Conservation (phyloP, 1,284 basidiomycete species). For the Salmacisia buchloeana region DNA sequence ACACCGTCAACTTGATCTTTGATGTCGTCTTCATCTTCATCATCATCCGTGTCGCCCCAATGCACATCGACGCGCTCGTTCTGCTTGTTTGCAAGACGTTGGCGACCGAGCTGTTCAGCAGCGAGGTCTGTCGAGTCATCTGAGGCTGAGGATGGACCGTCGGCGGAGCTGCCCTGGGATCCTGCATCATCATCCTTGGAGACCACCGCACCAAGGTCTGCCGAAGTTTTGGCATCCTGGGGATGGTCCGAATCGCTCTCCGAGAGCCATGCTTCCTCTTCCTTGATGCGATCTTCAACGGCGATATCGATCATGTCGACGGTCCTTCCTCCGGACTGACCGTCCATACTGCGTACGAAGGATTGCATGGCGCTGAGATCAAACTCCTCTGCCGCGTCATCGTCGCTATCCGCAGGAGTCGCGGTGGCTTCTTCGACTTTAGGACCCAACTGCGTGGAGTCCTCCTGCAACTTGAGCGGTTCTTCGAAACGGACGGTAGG, state of each 20-base stretch:
- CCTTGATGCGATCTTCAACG: background rate
- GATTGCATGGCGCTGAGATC: constrained; percentile 7
- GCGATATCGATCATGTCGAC: constrained; percentile 6
- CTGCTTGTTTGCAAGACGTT: background rate
- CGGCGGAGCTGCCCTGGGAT: background rate
- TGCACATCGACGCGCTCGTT: background rate
- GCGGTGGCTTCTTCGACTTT: background rate
- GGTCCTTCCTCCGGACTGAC: background rate
- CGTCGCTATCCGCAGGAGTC: background rate
- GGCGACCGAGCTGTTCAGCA: background rate
- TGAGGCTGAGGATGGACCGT: background rate
- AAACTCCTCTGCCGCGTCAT: constrained; percentile 2
- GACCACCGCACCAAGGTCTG: too few relatives aligned
- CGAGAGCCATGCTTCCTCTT: background rate
- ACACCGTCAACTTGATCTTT: background rate
- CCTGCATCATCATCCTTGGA: background rate
- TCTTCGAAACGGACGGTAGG: too few relatives aligned
- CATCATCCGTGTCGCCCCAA: constrained; percentile 11
- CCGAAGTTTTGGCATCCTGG: too few relatives aligned
- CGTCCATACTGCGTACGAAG: constrained; percentile 5
- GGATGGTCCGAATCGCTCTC: background rate
- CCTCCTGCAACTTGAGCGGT: too few relatives aligned
- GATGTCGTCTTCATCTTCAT: constrained; percentile 10
- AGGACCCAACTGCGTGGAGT: too few relatives aligned
- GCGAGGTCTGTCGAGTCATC: background rate